Percentiles rank a stretch among this genome's conserved stretches.
phyloP scores from a whole-genome alignment of 305 asterid species.

The Rubia occidens region DNA sequence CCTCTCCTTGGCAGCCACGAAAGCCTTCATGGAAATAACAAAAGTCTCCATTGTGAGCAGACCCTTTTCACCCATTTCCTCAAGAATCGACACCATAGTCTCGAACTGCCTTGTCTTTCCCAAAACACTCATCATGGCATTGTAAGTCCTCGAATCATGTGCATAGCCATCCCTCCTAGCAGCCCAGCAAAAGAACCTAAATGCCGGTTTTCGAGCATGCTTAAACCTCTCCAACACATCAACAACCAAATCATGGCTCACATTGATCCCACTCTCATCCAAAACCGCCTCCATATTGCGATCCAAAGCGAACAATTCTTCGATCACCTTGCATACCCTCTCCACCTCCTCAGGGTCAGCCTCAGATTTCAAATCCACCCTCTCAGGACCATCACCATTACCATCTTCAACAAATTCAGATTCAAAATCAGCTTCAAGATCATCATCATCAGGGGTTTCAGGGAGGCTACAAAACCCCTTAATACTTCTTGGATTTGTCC shows the following conservation, averaged over 20 bases:
- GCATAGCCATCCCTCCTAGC: constrained; percentile 38
- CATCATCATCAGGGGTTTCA: constrained; percentile 19
- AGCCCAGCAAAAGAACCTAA: constrained; percentile 83
- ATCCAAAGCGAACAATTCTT: constrained; percentile 70
- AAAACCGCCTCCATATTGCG: constrained; percentile 88
- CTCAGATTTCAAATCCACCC: constrained; percentile 25
- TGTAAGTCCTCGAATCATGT: constrained; percentile 62
- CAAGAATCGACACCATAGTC: constrained; percentile 70
- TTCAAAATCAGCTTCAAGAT: constrained; percentile 32
- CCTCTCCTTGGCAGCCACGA: constrained; percentile 86
- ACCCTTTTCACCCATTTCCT: constrained; percentile 80
- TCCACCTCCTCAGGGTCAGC: constrained; percentile 55
- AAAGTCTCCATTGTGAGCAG: constrained; percentile 61
- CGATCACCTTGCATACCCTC: constrained; percentile 63
- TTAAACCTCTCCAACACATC: constrained; percentile 63
- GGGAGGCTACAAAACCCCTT: constrained; percentile 33
- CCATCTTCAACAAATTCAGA: constrained; percentile 33
- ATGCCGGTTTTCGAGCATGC: constrained; percentile 89
- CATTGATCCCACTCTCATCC: constrained; percentile 52
- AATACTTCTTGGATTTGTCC: background rate
- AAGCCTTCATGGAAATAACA: constrained; percentile 44
- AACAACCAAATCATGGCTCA: constrained; percentile 66
- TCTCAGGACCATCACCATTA: constrained; percentile 23
- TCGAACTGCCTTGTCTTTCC: constrained; percentile 83
- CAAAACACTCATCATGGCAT: constrained; percentile 58